Percentiles rank a stretch among this genome's conserved stretches.
These are phyloP conservation scores for Hypoxylon crocopeplum DNA, from an alignment of 495 filamentous ascomycete genomes.

Conservation along the genomic window DNA sequence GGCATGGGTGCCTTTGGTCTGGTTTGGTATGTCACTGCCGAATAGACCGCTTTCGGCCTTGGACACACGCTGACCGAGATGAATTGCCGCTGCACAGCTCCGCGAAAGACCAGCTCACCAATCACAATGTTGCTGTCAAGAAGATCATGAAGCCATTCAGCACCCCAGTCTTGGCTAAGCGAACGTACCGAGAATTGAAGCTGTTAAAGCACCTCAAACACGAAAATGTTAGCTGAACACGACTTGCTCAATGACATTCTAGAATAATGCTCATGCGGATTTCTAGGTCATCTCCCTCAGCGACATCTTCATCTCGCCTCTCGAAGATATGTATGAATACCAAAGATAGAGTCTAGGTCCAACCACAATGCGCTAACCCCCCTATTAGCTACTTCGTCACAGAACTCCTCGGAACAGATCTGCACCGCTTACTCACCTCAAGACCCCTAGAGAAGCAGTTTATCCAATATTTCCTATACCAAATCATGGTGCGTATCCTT, in stretches of 20 bases:
- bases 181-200: slow-evolving; percentile 97
- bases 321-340: slow-evolving; percentile 88
- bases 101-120: slow-evolving; percentile 95
- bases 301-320: slow-evolving; percentile 98
- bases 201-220: slow-evolving; percentile 94
- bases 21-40: slow-evolving; percentile 75
- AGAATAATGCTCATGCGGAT: slow-evolving; percentile 10
- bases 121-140: slow-evolving; percentile 95
- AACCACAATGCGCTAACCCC: slow-evolving; percentile 36
- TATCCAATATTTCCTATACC: slow-evolving; percentile 99
- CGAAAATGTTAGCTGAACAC: slow-evolving; percentile 79
- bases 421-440: slow-evolving; percentile 94
- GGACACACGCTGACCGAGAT: slow-evolving; percentile 29
- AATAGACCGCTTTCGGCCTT: slow-evolving; percentile 5
- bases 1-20: slow-evolving; percentile 99
- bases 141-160: slow-evolving; percentile 99
- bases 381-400: slow-evolving; percentile 89
- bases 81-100: slow-evolving; percentile 64
- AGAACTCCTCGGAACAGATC: slow-evolving; percentile 94
- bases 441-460: slow-evolving; percentile 98
- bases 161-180: slow-evolving; percentile 94
- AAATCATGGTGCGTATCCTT: slow-evolving; percentile 78
- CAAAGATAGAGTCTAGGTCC: neutral
- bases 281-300: slow-evolving; percentile 92
- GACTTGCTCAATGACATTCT: neutral